These are phyloP conservation scores for Clavispora asparagi DNA, from an alignment of 805 yeast species.

Conservation along the genomic window DNA sequence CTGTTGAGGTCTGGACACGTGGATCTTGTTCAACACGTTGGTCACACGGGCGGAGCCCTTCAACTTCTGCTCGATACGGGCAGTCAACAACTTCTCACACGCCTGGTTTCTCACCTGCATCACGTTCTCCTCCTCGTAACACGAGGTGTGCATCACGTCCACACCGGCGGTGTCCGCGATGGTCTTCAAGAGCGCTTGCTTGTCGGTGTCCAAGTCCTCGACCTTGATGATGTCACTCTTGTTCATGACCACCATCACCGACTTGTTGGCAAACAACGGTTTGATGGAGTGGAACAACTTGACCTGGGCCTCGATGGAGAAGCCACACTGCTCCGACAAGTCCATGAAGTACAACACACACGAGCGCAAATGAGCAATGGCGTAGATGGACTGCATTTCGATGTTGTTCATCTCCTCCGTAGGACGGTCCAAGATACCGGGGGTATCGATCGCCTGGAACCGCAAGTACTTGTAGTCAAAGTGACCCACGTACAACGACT, in stretches of 20 bases:
- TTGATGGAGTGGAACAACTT: constrained; percentile 94
- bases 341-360: constrained; percentile 98
- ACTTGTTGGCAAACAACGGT: constrained; percentile 94
- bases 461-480: constrained; percentile 96
- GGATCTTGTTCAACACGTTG: constrained; percentile 90
- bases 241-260: constrained; percentile 92
- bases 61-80: constrained; percentile 94
- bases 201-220: constrained; percentile 76
- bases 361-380: constrained; percentile 96
- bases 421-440: constrained; percentile 94
- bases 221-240: constrained; percentile 86
- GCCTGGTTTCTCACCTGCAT: constrained; percentile 96
- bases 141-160: constrained; percentile 88
- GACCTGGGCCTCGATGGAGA: constrained; percentile 94
- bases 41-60: constrained; percentile 87
- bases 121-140: constrained; percentile 89
- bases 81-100: constrained; percentile 91
- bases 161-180: constrained; percentile 70
- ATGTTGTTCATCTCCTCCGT: constrained; percentile 99
- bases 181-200: constrained; percentile 64
- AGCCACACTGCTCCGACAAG: constrained; percentile 98
- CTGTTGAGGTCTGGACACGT: constrained; percentile 83
- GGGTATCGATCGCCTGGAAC: constrained; percentile 99
- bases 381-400: constrained; percentile 98
- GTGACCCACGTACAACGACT: constrained; percentile 95